phyloP scores from a whole-genome alignment of 192 early-diverging fungal species.

The Coemansia sp. region DNA sequence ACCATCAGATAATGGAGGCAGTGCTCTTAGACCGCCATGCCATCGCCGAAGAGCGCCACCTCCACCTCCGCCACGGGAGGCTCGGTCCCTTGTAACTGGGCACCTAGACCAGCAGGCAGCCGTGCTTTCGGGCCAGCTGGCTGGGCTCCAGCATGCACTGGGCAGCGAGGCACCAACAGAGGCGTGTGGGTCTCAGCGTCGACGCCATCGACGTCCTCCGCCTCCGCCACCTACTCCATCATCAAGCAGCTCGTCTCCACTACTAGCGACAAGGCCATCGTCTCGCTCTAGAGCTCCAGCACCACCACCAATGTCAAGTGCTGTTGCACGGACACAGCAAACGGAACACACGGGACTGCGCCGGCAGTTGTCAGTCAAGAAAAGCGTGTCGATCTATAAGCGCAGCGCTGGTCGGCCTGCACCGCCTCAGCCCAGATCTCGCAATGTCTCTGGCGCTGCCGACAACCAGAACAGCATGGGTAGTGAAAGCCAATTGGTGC shows the following conservation, averaged over 20 bases:
- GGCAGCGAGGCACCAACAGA: not conserved
- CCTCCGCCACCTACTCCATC: constrained; percentile 26
- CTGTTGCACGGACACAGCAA: not conserved
- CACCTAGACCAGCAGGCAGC: not conserved
- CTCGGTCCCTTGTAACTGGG: not conserved
- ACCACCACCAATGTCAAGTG: constrained; percentile 6
- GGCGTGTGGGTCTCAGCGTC: not conserved
- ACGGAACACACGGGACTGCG: constrained; percentile 42
- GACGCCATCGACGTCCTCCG: constrained; percentile 1
- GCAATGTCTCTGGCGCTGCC: not conserved
- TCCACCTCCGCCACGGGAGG: constrained; percentile 15
- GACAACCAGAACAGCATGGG: not conserved
- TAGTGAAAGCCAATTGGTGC: not conserved
- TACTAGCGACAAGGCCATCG: not conserved
- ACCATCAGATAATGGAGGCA: not conserved
- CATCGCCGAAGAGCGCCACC: constrained; percentile 35
- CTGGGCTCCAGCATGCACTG: not conserved
- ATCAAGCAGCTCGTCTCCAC: not conserved
- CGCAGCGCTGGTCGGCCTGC: constrained; percentile 18
- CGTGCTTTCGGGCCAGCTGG: not conserved
- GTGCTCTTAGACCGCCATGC: not conserved
- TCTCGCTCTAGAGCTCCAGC: constrained; percentile 10
- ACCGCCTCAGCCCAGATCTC: constrained; percentile 27
- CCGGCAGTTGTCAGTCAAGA: constrained; percentile 47
- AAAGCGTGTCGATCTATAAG: constrained; percentile 49